Evolutionary conservation across 345 rosid genomes (phyloP).

Genomic region (Cardamine occulta): DNA sequence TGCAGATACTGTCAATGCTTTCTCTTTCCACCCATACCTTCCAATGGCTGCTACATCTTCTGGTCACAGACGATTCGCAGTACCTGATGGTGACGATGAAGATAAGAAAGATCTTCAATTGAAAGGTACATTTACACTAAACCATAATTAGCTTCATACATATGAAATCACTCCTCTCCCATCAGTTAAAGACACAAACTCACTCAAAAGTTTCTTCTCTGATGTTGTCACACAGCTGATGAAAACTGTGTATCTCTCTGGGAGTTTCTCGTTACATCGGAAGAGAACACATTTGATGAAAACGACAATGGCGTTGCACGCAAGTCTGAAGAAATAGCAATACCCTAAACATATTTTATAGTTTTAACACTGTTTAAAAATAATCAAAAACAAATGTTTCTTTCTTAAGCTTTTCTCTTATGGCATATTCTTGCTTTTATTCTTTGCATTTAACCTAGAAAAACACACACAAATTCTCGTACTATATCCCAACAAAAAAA

Average conservation of each 20-base stretch:
- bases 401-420: not conserved
- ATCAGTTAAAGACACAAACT: not conserved
- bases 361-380: not conserved
- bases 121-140: conserved; percentile 50
- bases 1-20: conserved; percentile 84
- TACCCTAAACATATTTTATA: not conserved
- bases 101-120: conserved; percentile 47
- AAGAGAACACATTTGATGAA: conserved; percentile 34
- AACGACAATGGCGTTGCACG: conserved; percentile 29
- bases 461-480: not conserved
- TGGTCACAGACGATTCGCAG: conserved; percentile 80
- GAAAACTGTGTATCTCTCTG: conserved; percentile 83
- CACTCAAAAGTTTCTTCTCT: not conserved
- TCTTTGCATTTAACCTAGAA: not conserved
- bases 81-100: conserved; percentile 59
- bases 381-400: not conserved
- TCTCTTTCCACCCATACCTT: conserved; percentile 86
- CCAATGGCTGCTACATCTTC: conserved; percentile 96
- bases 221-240: conserved; percentile 41
- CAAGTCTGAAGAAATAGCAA: conserved; percentile 5
- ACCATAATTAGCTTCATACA: not conserved
- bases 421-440: not conserved
- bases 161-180: too few relatives aligned
- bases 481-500: not conserved
- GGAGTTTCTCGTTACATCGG: conserved; percentile 65